Evolutionary conservation across 768 basidiomycete genomes (phyloP).

Genomic region (Mycena vulgaris): DNA sequence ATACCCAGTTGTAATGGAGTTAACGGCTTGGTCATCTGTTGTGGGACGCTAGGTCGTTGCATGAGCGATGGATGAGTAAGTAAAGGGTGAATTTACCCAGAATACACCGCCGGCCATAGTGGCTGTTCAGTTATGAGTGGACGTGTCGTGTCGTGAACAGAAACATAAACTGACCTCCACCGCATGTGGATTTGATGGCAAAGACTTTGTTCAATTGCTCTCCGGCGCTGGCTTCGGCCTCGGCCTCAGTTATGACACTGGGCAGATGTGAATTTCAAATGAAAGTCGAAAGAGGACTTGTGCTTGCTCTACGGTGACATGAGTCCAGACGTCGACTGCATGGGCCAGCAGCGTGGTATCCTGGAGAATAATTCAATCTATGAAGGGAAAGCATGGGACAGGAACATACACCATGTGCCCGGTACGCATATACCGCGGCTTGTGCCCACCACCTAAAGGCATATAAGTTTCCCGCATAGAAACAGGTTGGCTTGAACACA

Average conservation of each 20-base stretch:
- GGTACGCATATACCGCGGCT: conserved; percentile 64
- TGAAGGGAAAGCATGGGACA: neutral
- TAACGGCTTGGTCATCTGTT: conserved; percentile 57
- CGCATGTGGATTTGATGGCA: conserved; percentile 58
- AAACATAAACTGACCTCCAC: conserved; percentile 53
- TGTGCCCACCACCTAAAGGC: conserved; percentile 66
- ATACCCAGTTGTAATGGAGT: conserved; percentile 69
- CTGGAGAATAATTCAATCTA: conserved; percentile 6
- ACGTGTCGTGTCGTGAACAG: too few species aligned
- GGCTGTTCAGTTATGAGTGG: conserved; percentile 41
- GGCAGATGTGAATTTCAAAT: neutral
- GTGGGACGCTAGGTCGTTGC: conserved; percentile 58
- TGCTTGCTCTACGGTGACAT: conserved; percentile 62
- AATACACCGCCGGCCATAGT: conserved; percentile 72
- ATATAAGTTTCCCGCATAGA: neutral
- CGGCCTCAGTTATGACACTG: conserved; percentile 60
- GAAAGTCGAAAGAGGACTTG: neutral
- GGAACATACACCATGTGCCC: conserved; percentile 55
- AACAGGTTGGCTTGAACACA: conserved; percentile 37
- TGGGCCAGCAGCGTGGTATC: conserved; percentile 59
- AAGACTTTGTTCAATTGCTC: conserved; percentile 59
- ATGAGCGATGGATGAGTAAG: neutral
- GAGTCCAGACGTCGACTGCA: conserved; percentile 64
- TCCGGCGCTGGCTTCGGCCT: conserved; percentile 58
- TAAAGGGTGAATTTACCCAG: conserved; percentile 54